Conservation (phyloP, 1,139 yeast species). For the Zygosaccharomyces sapae region DNA sequence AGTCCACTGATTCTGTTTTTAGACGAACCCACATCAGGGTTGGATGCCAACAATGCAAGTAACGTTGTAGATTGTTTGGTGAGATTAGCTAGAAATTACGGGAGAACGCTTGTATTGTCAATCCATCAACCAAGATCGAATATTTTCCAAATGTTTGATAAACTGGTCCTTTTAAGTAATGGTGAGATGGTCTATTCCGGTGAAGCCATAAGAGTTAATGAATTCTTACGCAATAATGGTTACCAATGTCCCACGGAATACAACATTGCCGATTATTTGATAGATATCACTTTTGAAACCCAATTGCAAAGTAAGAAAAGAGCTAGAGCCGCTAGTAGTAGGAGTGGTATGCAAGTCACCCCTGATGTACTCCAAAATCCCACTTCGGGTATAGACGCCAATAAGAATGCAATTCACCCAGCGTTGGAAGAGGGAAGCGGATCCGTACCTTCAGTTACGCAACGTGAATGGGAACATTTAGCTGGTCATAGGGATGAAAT, state of each 20-base stretch:
- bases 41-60: constrained; percentile 89
- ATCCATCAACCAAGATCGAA: constrained; percentile 98
- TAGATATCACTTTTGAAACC: constrained; percentile 79
- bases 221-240: constrained; percentile 72
- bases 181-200: constrained; percentile 90
- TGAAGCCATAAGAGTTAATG: constrained; percentile 63
- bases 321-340: neutral
- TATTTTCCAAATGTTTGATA: constrained; percentile 86
- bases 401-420: constrained; percentile 8
- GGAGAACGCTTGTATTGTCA: constrained; percentile 84
- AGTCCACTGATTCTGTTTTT: constrained; percentile 75
- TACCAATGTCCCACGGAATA: constrained; percentile 83
- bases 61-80: constrained; percentile 85
- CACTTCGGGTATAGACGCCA: constrained; percentile 5
- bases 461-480: constrained; percentile 84
- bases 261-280: constrained; percentile 87
- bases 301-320: constrained; percentile 15
- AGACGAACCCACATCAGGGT: constrained; percentile 92
- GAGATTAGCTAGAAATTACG: constrained; percentile 70
- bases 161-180: constrained; percentile 70
- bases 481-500: constrained; percentile 81
- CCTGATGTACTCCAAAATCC: constrained; percentile 8
- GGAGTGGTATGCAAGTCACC: constrained; percentile 20
- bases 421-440: constrained; percentile 14
- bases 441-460: constrained; percentile 44